Evolutionary conservation across 2,329 filamentous ascomycete species (phyloP), one percentile per base, ranked within the genome.

Genomic region (Colletotrichum paranaense): DNA sequence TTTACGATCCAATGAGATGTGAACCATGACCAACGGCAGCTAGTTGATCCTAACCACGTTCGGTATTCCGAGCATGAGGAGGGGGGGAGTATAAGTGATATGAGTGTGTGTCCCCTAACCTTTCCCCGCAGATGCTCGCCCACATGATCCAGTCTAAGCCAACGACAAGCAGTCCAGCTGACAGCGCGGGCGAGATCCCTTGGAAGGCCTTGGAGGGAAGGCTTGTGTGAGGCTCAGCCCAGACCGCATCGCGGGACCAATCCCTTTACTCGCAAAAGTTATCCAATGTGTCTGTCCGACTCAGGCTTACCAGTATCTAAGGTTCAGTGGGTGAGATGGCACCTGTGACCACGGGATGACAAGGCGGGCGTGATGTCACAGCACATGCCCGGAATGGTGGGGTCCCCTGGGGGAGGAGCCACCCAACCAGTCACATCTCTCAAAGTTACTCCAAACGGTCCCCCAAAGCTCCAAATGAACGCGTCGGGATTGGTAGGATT

Each of bases 301-400:
- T 9, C 19, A 28, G 8, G 30, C 30, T 30, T 30, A 4, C 30
- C 30, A 30, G 30, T 30, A 42, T 42, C 38, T 49, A 56, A 56
- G 26, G 53, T 56, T 56, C 53, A 1, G 53, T 16, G 53, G 53
- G 53, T 24, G 53, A 56, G 49, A 65, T 24, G 28, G 32, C 30
- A 30, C 32, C 52, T 65, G 62, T 65, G 62, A 57, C 62, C 62
- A 65, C 62, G 62, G 62, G 62, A 65, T 46, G 62, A 57, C 52
- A 65, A 38, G 62, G 60, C 28, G 26, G 49, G 32, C 32, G 32
- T 46, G 49, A 65, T 65, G 46, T 55, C 46, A 64, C 30, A 49
- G n/a, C 62, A 53, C 60, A 62, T 53, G 60, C 22, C 35, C 14
- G 22, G 42, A 24, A 19, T 14, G 26, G 35, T 28, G 35, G 35